Evolutionary conservation across 1,139 yeast genomes (phyloP).

Genomic region (Blastobotrys apis): DNA sequence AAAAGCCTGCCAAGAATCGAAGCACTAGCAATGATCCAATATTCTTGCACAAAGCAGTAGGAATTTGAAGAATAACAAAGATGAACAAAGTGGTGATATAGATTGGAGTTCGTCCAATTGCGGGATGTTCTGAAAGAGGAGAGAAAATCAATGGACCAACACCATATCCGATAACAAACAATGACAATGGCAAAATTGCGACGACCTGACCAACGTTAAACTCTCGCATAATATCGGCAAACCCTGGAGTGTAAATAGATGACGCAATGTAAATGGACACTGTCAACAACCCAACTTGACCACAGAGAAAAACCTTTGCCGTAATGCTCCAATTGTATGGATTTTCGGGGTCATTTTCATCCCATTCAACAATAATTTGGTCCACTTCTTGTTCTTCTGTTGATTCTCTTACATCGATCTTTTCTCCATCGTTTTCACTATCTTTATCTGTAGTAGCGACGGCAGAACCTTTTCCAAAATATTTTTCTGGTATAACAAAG

Average conservation of each 20-base stretch:
- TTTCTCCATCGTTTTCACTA: too few relatives aligned
- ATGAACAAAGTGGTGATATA: conserved; percentile 52
- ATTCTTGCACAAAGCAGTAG: conserved; percentile 45
- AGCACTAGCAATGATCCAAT: conserved; percentile 50
- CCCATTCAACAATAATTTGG: conserved; percentile 40
- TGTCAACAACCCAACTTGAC: conserved; percentile 46
- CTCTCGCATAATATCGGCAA: conserved; percentile 41
- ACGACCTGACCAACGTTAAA: conserved; percentile 44
- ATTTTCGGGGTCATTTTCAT: conserved; percentile 52
- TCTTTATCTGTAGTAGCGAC: too few relatives aligned
- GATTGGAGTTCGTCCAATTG: conserved; percentile 51
- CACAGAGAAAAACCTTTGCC: conserved; percentile 40
- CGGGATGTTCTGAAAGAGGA: conserved; percentile 51
- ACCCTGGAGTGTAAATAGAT: conserved; percentile 58
- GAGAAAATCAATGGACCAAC: conserved; percentile 52
- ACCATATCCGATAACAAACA: conserved; percentile 57
- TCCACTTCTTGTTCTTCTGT: too few relatives aligned
- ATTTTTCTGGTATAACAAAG: conserved; percentile 20
- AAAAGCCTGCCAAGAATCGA: conserved; percentile 73
- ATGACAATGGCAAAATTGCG: conserved; percentile 49
- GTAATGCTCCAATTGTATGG: conserved; percentile 53
- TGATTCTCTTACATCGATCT: too few relatives aligned
- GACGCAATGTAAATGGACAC: conserved; percentile 56
- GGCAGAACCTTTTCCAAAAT: too few relatives aligned
- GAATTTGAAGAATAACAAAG: conserved; percentile 56